Conservation (phyloP, 306 rosid genomes). For the Luffa aegyptiaca region DNA sequence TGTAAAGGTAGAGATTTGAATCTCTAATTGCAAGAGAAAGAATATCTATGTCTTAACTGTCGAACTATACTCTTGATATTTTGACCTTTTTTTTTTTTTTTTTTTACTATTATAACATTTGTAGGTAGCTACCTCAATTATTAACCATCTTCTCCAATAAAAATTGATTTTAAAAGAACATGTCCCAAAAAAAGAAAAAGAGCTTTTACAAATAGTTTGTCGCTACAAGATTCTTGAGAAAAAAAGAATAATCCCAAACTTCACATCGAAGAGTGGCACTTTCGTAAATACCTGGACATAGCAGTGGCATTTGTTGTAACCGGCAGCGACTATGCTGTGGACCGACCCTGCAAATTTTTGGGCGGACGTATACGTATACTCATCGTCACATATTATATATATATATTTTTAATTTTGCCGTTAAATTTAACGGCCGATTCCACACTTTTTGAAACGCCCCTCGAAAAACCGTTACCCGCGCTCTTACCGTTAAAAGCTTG, state of each 20-base stretch:
- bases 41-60: no score
- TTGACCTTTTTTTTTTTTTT: no score
- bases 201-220: not conserved
- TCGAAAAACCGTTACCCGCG: not conserved
- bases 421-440: slow-evolving; percentile 1
- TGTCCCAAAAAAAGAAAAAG: not conserved
- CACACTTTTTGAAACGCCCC: not conserved
- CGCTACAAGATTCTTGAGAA: not conserved
- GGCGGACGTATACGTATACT: not conserved
- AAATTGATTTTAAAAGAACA: not conserved
- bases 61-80: no score
- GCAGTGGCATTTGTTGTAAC: not conserved
- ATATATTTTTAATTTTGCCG: not conserved
- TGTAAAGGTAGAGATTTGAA: no score
- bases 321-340: not conserved
- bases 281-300: not conserved
- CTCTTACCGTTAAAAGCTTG: slow-evolving; percentile 7
- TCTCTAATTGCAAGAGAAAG: no score
- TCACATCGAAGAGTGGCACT: not conserved
- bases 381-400: not conserved
- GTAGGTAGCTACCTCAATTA: no score
- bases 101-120: no score
- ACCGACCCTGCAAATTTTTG: not conserved
- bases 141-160: not conserved
- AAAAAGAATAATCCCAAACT: not conserved